Conservation (phyloP, 2,329 filamentous ascomycete genomes). For the Aspergillus aculeatinus region DNA sequence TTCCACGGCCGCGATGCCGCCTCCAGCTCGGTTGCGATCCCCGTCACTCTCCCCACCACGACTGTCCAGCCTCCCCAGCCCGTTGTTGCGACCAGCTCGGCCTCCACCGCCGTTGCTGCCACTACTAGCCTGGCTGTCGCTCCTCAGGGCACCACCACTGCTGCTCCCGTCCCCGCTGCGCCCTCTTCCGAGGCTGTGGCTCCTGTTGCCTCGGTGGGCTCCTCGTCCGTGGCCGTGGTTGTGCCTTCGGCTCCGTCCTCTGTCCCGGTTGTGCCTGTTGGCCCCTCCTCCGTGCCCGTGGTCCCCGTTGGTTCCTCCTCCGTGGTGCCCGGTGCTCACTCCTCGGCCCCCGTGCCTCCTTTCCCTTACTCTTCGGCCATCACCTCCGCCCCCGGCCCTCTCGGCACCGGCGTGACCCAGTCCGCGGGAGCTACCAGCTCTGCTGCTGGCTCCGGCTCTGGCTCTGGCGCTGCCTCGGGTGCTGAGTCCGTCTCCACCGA, state of each 20-base stretch:
- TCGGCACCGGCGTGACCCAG: slow-evolving; percentile 24
- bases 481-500: background rate
- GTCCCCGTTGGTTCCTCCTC: background rate
- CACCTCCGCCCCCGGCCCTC: slow-evolving; percentile 18
- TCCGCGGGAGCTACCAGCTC: slow-evolving; percentile 7
- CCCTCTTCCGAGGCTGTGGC: background rate
- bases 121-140: background rate
- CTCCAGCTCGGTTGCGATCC: slow-evolving; percentile 1
- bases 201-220: background rate
- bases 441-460: background rate
- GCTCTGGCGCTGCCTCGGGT: background rate
- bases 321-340: background rate
- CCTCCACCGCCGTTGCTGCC: background rate
- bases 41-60: background rate
- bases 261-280: background rate
- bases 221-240: background rate
- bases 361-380: background rate
- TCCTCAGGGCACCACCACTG: background rate
- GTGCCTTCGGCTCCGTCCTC: slow-evolving; percentile 1
- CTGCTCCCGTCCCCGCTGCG: background rate
- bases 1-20: slow-evolving; percentile 19
- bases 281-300: background rate
- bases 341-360: background rate
- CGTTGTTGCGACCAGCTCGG: background rate
- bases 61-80: background rate